Conservation (phyloP, 2,329 filamentous ascomycete species). For the Pseudocercospora fuligena region DNA sequence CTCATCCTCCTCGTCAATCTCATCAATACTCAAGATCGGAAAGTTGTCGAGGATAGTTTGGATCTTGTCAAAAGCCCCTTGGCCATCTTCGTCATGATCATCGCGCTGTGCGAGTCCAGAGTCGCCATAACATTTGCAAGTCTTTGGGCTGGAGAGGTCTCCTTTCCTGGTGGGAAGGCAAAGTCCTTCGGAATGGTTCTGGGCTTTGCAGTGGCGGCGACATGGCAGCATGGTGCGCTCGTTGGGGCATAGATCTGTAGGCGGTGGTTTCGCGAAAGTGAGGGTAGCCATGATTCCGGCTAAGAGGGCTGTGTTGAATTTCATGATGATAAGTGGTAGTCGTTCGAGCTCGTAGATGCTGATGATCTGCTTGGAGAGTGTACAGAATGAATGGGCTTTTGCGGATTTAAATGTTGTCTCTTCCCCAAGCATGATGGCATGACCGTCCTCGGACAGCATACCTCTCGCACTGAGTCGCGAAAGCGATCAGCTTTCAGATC, state of each 20-base stretch:
- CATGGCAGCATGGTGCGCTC: neutral
- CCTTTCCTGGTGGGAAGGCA: neutral
- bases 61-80: neutral
- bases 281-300: neutral
- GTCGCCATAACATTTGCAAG: neutral
- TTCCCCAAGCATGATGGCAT: no score
- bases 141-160: neutral
- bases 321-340: neutral
- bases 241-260: neutral
- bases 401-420: no score
- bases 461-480: no score
- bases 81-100: neutral
- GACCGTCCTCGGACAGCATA: no score
- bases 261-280: neutral
- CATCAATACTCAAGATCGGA: neutral
- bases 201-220: neutral
- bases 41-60: neutral
- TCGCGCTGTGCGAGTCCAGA: neutral
- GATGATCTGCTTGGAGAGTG: neutral
- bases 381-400: no score
- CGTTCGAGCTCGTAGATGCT: neutral
- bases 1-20: neutral
- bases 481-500: no score
- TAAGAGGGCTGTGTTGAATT: neutral
- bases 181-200: neutral